Evolutionary conservation across 345 rosid species (phyloP).

Genomic region (Acer negundo): DNA sequence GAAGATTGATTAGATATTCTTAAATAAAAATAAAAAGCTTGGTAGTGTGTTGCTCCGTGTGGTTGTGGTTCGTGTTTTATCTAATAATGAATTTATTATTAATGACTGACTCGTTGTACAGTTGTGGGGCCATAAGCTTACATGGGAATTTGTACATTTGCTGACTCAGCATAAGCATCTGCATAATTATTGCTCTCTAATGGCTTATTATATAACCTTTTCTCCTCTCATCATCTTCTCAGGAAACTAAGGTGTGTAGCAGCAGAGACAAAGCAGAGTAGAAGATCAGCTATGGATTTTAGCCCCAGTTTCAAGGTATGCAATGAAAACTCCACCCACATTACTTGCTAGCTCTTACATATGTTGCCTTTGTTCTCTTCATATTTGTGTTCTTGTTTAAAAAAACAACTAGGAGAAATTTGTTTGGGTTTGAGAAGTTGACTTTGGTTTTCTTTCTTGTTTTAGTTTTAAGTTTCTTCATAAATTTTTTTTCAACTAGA

Average conservation of each 20-base stretch:
- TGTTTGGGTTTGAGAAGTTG: too few species aligned
- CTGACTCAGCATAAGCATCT: background rate
- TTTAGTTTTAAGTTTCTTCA: background rate
- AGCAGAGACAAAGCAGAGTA: constrained; percentile 9
- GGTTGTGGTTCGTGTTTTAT: too few species aligned
- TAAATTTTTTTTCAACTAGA: background rate
- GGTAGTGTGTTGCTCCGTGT: too few species aligned
- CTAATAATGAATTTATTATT: background rate
- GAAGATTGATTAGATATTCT: background rate
- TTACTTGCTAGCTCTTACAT: background rate
- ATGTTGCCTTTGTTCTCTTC: background rate
- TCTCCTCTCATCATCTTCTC: background rate
- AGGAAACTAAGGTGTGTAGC: background rate
- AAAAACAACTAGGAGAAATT: background rate
- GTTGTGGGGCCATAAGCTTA: constrained; percentile 9
- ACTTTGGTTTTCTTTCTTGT: too few species aligned
- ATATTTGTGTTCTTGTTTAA: background rate
- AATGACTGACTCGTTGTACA: background rate
- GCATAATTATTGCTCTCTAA: background rate
- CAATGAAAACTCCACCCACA: background rate
- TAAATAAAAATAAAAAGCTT: background rate
- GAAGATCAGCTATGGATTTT: constrained; percentile 32
- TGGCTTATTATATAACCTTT: background rate
- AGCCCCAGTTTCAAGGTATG: constrained; percentile 37
- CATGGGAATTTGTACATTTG: too few species aligned